A percentile compares a stretch with the other conserved stretches of the same genome.
Evolutionary conservation across 371 early-diverging fungal species (phyloP).

Genomic region (Fennellomyces sp.): DNA sequence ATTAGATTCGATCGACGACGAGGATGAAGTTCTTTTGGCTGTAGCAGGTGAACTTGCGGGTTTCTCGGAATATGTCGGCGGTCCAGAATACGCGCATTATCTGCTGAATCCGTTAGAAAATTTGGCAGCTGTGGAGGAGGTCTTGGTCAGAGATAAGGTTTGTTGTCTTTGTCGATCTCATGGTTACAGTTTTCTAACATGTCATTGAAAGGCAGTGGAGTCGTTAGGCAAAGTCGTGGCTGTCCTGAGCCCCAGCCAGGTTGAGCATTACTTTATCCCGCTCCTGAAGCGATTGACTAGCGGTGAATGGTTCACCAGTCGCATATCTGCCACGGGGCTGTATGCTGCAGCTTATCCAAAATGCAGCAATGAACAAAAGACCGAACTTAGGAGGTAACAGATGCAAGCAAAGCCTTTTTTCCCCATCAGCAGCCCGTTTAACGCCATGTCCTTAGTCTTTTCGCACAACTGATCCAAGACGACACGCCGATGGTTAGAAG

Average conservation of each 20-base stretch:
- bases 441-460: slow-evolving; percentile 47
- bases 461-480: slow-evolving; percentile 88
- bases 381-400: slow-evolving; percentile 82
- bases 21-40: slow-evolving; percentile 93
- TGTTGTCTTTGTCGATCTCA: too few relatives aligned
- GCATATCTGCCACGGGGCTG: slow-evolving; percentile 91
- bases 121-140: slow-evolving; percentile 96
- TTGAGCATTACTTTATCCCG: slow-evolving; percentile 89
- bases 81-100: slow-evolving; percentile 82
- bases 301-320: slow-evolving; percentile 98
- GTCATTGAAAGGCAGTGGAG: slow-evolving; percentile 80
- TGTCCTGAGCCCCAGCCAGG: slow-evolving; percentile 71
- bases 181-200: background rate
- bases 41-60: slow-evolving; percentile 93
- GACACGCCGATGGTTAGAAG: slow-evolving; percentile 99
- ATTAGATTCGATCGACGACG: slow-evolving; percentile 96
- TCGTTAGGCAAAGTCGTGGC: slow-evolving; percentile 84
- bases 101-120: slow-evolving; percentile 93
- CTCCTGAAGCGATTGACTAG: slow-evolving; percentile 86
- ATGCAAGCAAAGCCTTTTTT: too few relatives aligned
- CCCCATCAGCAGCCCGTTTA: too few relatives aligned
- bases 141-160: slow-evolving; percentile 95
- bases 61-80: slow-evolving; percentile 92
- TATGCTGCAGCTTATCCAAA: slow-evolving; percentile 83
- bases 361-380: slow-evolving; percentile 73